phyloP scores from a whole-genome alignment of 495 filamentous ascomycete genomes.

The Collariella sp. region DNA sequence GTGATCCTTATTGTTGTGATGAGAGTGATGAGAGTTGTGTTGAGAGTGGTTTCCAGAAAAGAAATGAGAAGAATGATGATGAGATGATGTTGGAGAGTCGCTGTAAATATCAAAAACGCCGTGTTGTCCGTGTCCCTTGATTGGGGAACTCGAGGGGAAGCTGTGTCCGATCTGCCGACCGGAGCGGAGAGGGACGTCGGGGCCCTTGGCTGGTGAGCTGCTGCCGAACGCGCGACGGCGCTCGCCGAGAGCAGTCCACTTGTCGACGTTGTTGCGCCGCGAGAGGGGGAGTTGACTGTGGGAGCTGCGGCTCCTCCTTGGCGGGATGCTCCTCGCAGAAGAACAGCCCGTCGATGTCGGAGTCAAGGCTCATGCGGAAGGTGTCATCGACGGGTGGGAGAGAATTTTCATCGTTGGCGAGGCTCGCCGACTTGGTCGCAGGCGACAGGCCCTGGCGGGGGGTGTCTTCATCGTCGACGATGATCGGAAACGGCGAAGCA shows the following conservation, averaged over 20 bases:
- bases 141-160: slow-evolving; percentile 27
- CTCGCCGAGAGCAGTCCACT: slow-evolving; percentile 80
- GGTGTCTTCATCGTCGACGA: slow-evolving; percentile 35
- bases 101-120: slow-evolving; percentile 29
- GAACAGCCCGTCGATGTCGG: slow-evolving; percentile 57
- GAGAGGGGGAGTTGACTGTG: slow-evolving; percentile 39
- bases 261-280: slow-evolving; percentile 56
- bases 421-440: slow-evolving; percentile 39
- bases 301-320: slow-evolving; percentile 26
- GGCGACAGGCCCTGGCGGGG: slow-evolving; percentile 45
- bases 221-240: slow-evolving; percentile 59
- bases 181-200: slow-evolving; percentile 36
- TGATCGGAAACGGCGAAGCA: slow-evolving; percentile 29
- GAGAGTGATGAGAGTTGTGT: slow-evolving; percentile 15
- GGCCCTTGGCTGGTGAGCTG: slow-evolving; percentile 33
- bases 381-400: slow-evolving; percentile 34
- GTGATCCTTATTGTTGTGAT: slow-evolving; percentile 11
- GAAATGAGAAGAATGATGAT: slow-evolving; percentile 19
- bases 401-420: slow-evolving; percentile 32
- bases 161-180: slow-evolving; percentile 27
- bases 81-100: slow-evolving; percentile 6
- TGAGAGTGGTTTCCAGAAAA: slow-evolving; percentile 21
- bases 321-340: slow-evolving; percentile 52
- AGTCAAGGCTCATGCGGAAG: slow-evolving; percentile 41
- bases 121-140: slow-evolving; percentile 20